Evolutionary conservation across 805 yeast species (phyloP).

Genomic region (Cyberlindnera nakhonratchasimensis): DNA sequence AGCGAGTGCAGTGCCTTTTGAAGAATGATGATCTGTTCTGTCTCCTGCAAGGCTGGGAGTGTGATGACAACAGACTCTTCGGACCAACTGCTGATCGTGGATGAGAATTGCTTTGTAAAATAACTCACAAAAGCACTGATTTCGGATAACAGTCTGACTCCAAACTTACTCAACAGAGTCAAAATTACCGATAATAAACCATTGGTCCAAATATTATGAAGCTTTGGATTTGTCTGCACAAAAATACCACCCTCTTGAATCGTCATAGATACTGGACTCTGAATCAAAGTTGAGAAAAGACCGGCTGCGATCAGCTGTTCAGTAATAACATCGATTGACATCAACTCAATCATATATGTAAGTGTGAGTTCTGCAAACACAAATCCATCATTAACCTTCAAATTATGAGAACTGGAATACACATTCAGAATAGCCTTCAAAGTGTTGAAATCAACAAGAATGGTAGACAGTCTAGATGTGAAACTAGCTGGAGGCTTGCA

Average conservation of each 20-base stretch:
- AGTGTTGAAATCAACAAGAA: conserved; percentile 56
- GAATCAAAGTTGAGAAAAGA: conserved; percentile 61
- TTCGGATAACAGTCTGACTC: conserved; percentile 61
- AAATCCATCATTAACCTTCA: conserved; percentile 59
- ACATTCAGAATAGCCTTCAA: conserved; percentile 58
- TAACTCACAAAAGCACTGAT: conserved; percentile 56
- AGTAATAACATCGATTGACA: conserved; percentile 59
- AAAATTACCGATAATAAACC: conserved; percentile 72
- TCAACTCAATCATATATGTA: conserved; percentile 64
- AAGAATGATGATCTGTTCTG: conserved; percentile 63
- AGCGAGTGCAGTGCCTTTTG: conserved; percentile 53
- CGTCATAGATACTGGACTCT: conserved; percentile 65
- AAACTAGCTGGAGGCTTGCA: conserved; percentile 47
- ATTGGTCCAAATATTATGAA: conserved; percentile 82
- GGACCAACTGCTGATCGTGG: conserved; percentile 68
- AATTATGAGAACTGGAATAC: conserved; percentile 63
- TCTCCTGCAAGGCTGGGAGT: conserved; percentile 52
- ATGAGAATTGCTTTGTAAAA: conserved; percentile 63
- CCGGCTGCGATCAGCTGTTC: conserved; percentile 63
- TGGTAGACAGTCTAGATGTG: conserved; percentile 46
- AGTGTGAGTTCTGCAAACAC: conserved; percentile 70
- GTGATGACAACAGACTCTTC: conserved; percentile 50
- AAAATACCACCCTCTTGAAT: conserved; percentile 65
- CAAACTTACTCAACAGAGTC: conserved; percentile 57
- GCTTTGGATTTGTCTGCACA: conserved; percentile 47